Base-by-base conservation (phyloP, 179 eudicot species). In the Beta lomatogona region DNA sequence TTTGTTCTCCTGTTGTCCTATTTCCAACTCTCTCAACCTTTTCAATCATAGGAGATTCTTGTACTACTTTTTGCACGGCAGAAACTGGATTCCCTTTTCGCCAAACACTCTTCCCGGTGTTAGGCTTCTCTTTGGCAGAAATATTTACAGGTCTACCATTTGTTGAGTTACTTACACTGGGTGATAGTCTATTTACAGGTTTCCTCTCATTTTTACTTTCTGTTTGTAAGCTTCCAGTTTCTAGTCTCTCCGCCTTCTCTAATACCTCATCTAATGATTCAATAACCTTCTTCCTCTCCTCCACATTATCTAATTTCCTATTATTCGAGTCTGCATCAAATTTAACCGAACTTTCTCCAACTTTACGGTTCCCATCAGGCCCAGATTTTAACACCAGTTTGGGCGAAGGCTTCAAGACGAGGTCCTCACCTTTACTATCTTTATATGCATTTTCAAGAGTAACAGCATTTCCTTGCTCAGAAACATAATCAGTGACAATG, bases 201-300 rank as follows among this genome's bases (percentile, higher is more conserved):
- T 65, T 73, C 63, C 83, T 85, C 46, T 75, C 88, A 72, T 82
- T 88, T 83, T 83, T 86, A 83, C 83, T 83, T 66, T 80, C 81
- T 61, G 63, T 50, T 79, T 81, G 86, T 28, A 79, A 60, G 64
- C 78, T 83, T 31, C 77, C 72, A 53, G 86, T 88, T 84, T 96
- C 99, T 82, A 96, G 85, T 75, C 87, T 91, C 90, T 94, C 98
- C 11, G 87, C 96, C 91, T 90, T 96, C 87, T 94, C 97, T 77
- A 96, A 85, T 31, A 88, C 97, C 88, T 91, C 98, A 50, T 91
- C 94, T 54, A 94, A 84, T 6, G 99, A 91, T 70, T 94, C 99
- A 84, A 94, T 91, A 71, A 91, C 96, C 87, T 91, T 91, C 84
- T 83, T 91, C 82, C 89, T 90, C 82, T 91, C 97, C 55, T 81